Conservation (phyloP, 2,329 filamentous ascomycete species). For the Dactylellina leptospora region DNA sequence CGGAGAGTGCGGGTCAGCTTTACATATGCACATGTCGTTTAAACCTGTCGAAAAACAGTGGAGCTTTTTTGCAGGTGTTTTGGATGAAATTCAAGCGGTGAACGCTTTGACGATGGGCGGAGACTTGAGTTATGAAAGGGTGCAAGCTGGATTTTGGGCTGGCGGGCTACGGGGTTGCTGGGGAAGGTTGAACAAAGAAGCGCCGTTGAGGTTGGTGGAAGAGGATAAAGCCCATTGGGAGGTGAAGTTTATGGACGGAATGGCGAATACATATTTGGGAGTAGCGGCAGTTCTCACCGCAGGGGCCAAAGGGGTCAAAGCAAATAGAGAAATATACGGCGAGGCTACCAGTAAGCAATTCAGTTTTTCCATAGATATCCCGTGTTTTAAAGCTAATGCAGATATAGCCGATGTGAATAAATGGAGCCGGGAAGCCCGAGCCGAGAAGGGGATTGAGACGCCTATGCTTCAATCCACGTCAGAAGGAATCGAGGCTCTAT, state of each 20-base stretch:
- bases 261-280: conserved; percentile 80
- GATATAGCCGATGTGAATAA: conserved; percentile 64
- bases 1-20: conserved; percentile 69
- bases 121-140: conserved; percentile 73
- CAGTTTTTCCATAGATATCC: background rate
- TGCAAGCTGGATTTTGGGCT: conserved; percentile 75
- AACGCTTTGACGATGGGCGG: conserved; percentile 74
- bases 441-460: conserved; percentile 66
- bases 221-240: conserved; percentile 73
- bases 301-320: conserved; percentile 67
- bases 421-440: conserved; percentile 62
- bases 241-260: conserved; percentile 77
- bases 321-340: conserved; percentile 63
- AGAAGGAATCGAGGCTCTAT: conserved; percentile 67
- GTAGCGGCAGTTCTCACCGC: conserved; percentile 70
- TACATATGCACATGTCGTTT: conserved; percentile 71
- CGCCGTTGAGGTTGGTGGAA: conserved; percentile 74
- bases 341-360: conserved; percentile 64
- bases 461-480: conserved; percentile 67
- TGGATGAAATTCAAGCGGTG: conserved; percentile 73
- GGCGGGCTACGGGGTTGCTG: conserved; percentile 81
- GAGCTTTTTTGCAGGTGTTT: conserved; percentile 75
- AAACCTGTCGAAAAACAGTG: conserved; percentile 61
- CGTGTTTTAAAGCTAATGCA: background rate
- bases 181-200: conserved; percentile 83